These are phyloP conservation scores for Lasiosphaeris hirsuta DNA, from an alignment of 495 filamentous ascomycete genomes.

Conservation along the genomic window DNA sequence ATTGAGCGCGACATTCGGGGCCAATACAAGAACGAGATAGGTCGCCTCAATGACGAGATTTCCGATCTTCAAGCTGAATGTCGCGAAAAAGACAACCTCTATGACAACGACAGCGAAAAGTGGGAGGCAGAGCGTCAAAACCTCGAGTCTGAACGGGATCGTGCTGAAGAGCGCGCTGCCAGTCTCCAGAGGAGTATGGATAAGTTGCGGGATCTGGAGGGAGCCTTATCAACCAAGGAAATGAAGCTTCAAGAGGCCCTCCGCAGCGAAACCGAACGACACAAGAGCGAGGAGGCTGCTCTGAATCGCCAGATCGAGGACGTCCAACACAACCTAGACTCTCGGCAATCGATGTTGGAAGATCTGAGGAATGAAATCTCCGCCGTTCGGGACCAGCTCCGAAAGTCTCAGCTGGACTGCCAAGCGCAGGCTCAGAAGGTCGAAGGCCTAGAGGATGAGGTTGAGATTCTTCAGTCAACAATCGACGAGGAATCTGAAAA, in stretches of 20 bases:
- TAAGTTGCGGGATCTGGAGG: conserved; percentile 64
- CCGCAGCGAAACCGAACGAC: conserved; percentile 41
- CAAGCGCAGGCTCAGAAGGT: conserved; percentile 62
- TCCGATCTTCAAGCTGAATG: conserved; percentile 67
- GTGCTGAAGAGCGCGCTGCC: conserved; percentile 63
- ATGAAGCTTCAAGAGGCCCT: conserved; percentile 56
- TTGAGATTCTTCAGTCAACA: conserved; percentile 69
- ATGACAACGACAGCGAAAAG: conserved; percentile 65
- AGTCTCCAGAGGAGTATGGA: conserved; percentile 72
- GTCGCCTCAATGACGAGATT: conserved; percentile 60
- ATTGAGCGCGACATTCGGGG: conserved; percentile 53
- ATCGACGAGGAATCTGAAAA: conserved; percentile 75
- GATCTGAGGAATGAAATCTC: conserved; percentile 50
- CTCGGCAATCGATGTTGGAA: conserved; percentile 41
- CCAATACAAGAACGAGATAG: conserved; percentile 63
- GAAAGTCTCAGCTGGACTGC: conserved; percentile 61
- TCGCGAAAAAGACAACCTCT: conserved; percentile 68
- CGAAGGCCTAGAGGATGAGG: conserved; percentile 74
- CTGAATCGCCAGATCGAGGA: conserved; percentile 44
- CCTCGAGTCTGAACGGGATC: conserved; percentile 62
- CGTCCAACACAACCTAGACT: conserved; percentile 42
- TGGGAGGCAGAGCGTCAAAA: conserved; percentile 65
- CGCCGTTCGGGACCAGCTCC: conserved; percentile 62
- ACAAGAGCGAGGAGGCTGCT: conserved; percentile 38
- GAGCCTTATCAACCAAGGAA: conserved; percentile 63